Conservation (phyloP, 202 grass and related monocot species). For the Carex sylvatica region DNA sequence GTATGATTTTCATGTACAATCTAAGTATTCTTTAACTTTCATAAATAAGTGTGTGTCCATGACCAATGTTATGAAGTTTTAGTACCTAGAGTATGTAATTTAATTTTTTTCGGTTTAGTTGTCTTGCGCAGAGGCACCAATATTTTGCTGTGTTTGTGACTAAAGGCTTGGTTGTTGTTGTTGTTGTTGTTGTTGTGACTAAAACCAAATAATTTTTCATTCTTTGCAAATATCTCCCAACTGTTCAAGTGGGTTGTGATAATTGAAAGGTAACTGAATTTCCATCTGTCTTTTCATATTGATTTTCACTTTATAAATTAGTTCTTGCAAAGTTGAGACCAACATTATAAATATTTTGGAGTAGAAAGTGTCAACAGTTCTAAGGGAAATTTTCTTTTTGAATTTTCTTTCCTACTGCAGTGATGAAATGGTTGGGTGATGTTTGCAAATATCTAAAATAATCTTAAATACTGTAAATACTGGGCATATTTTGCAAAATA, state of each 20-base stretch:
- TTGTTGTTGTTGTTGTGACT: no score
- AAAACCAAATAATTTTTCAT: neutral
- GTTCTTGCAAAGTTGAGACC: neutral
- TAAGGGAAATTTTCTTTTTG: neutral
- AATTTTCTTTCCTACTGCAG: neutral
- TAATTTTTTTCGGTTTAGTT: neutral
- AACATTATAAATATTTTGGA: neutral
- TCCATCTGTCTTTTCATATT: neutral
- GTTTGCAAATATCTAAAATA: neutral
- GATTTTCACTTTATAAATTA: conserved; percentile 1
- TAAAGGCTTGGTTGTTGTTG: neutral
- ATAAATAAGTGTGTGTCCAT: neutral
- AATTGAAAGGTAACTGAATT: neutral
- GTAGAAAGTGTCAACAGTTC: neutral
- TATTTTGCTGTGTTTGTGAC: neutral
- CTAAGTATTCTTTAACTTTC: neutral
- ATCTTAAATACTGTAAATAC: neutral
- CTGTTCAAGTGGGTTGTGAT: neutral
- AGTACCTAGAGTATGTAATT: neutral
- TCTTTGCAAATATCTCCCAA: neutral
- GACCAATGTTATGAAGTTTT: neutral
- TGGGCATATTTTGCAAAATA: neutral
- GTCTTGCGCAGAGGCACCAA: neutral
- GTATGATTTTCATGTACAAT: conserved; percentile 42
- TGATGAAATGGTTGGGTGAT: neutral